These are phyloP conservation scores for Monosporascus sp. DNA, from an alignment of 2,329 filamentous ascomycete species.

Conservation along the genomic window DNA sequence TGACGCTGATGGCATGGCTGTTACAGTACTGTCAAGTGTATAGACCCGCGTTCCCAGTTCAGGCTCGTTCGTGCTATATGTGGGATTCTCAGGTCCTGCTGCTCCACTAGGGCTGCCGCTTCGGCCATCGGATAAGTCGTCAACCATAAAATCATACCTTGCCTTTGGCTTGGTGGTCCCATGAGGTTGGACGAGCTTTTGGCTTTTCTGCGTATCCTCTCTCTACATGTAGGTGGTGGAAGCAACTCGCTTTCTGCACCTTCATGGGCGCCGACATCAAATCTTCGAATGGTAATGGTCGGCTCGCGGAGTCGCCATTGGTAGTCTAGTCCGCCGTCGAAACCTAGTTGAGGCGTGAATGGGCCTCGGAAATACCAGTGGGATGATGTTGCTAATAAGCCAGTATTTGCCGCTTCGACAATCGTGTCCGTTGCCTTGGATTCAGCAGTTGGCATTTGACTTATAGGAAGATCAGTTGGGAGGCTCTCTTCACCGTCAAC, in stretches of 20 bases:
- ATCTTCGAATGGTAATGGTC: slow-evolving; percentile 12
- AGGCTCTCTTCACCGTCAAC: slow-evolving; percentile 27
- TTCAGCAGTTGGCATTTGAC: slow-evolving; percentile 36
- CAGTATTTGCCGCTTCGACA: slow-evolving; percentile 20
- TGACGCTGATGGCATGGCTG: no score
- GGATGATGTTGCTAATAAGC: slow-evolving; percentile 17
- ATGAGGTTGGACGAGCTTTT: not conserved
- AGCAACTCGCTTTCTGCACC: not conserved
- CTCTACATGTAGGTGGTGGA: not conserved
- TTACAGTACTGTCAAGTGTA: not conserved
- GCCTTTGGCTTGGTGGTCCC: not conserved
- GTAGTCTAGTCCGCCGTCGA: slow-evolving; percentile 39
- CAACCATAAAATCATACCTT: not conserved
- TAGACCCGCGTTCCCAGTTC: not conserved
- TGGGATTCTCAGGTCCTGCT: not conserved
- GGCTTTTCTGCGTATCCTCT: not conserved
- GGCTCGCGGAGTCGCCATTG: slow-evolving; percentile 24
- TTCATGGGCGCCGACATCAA: slow-evolving; percentile 11
- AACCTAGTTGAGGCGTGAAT: slow-evolving; percentile 39
- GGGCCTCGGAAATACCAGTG: slow-evolving; percentile 34
- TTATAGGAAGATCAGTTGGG: slow-evolving; percentile 26
- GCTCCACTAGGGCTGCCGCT: not conserved
- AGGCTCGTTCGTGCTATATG: not conserved
- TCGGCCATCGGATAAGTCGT: not conserved
- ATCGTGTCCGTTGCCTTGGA: slow-evolving; percentile 33